Conservation (phyloP, 2,329 filamentous ascomycete species). For the Alternaria conjuncta region DNA sequence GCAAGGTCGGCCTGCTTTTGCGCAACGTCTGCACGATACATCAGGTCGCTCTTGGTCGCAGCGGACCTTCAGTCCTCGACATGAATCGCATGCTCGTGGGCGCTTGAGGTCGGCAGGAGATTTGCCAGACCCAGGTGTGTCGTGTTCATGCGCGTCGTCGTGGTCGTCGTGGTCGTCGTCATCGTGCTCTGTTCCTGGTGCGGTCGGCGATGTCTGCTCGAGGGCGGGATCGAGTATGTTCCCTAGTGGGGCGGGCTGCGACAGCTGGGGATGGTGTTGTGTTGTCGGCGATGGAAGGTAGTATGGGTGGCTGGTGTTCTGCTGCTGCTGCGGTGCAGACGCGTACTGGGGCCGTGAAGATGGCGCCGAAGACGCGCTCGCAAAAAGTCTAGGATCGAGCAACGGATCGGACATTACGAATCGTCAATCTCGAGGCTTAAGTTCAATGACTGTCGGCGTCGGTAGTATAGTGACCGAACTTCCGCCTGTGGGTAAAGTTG, state of each 20-base stretch:
- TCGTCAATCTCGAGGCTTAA: neutral
- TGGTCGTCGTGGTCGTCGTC: constrained; percentile 40
- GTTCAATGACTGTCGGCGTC: constrained; percentile 24
- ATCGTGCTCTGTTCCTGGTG: constrained; percentile 28
- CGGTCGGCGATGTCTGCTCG: constrained; percentile 38
- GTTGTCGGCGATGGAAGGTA: constrained; percentile 36
- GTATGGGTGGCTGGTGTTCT: constrained; percentile 35
- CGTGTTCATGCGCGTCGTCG: constrained; percentile 15
- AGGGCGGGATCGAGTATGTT: constrained; percentile 40
- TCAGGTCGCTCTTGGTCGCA: constrained; percentile 78
- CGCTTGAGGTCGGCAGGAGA: constrained; percentile 52
- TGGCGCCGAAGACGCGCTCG: constrained; percentile 28
- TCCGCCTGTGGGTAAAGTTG: constrained; percentile 9
- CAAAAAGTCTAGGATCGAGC: constrained; percentile 43
- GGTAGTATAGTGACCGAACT: constrained; percentile 21
- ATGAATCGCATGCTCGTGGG: constrained; percentile 56
- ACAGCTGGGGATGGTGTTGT: constrained; percentile 25
- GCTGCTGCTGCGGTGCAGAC: constrained; percentile 25
- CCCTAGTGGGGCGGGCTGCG: constrained; percentile 25
- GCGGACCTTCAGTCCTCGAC: constrained; percentile 66
- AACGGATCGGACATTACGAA: constrained; percentile 31
- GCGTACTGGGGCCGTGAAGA: constrained; percentile 37
- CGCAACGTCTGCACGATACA: constrained; percentile 69
- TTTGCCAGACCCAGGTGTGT: constrained; percentile 39
- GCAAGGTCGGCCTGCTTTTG: constrained; percentile 79